Base-by-base conservation (phyloP, 352 stramenopile genomes). In the Phytophthora megakarya region DNA sequence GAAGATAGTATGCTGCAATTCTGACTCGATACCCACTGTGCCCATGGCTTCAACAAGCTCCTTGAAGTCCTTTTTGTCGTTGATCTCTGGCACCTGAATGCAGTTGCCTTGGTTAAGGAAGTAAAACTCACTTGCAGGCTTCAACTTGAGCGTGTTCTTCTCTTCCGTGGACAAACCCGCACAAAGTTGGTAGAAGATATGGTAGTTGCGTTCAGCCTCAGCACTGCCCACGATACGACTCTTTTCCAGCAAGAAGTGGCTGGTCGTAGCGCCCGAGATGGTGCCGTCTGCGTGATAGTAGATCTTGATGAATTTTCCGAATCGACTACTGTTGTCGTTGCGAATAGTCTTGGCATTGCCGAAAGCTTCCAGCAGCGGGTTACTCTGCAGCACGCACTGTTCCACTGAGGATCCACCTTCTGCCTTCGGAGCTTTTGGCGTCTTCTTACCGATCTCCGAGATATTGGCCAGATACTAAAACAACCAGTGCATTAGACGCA, bases 131-230 rank as follows among this genome's bases (percentile, higher is more conserved):
- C 84, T 85, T 7, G 92, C 89, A 45, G 83, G 90, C 68, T 91
- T 90, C 39, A 98, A 67, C 50, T 93, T 88, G 18, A 96, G 80
- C 40, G 61, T 49, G n/a, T 73, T 81, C 65, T 93, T 92, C 6
- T 94, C 80, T 2, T 80, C 80, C 1, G 77, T 48, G 0, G 81
- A 50, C 67, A 95, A 77, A 33, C 90, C 95, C 0, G 88, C 84
- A 64, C 96, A 96, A 15, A 99, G 70, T 73, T 99, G 91, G 75
- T 99, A 99, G 70, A 99, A 99, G 33, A 99, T 97, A 75, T 99
- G 97, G 81, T 99, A 99, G 75, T 99, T 99, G 18, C 97, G 82
- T 78, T 99, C 98, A 3, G 92, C 75, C 16, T 96, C 72, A 5
- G 83, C 86, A 73, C 97, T 98, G 22, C 88, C 86, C 1, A 99